Evolutionary conservation across 495 filamentous ascomycete species (phyloP).

Genomic region (Neurospora discreta): DNA sequence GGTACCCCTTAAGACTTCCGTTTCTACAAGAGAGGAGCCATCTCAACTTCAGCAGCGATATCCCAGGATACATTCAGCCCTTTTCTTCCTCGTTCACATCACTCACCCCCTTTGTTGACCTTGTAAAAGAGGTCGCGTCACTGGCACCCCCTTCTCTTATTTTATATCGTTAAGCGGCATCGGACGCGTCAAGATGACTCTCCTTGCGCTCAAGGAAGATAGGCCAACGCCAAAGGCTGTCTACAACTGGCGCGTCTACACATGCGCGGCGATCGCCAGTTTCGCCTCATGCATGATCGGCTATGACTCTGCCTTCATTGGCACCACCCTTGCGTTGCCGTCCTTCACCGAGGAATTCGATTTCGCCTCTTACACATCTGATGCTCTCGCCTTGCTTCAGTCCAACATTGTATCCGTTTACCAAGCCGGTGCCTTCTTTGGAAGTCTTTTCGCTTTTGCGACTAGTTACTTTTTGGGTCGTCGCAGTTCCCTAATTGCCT

Average conservation of each 20-base stretch:
- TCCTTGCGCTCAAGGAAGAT: conserved; percentile 52
- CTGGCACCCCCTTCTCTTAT: neutral
- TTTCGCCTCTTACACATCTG: conserved; percentile 30
- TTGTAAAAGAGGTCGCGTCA: neutral
- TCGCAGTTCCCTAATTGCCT: conserved; percentile 42
- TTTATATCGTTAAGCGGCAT: neutral
- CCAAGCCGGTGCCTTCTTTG: conserved; percentile 59
- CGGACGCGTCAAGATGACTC: conserved; percentile 35
- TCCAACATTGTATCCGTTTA: conserved; percentile 62
- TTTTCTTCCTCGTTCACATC: conserved; percentile 3
- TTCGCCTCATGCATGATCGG: conserved; percentile 65
- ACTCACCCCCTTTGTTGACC: neutral
- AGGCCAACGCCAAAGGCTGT: conserved; percentile 52
- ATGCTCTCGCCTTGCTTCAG: conserved; percentile 38
- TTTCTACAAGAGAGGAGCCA: conserved; percentile 10
- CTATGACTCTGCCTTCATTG: conserved; percentile 62
- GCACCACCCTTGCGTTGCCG: conserved; percentile 50
- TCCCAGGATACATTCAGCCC: neutral
- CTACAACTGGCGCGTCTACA: conserved; percentile 68
- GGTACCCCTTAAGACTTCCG: neutral
- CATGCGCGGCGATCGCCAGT: conserved; percentile 48
- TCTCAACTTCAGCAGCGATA: neutral
- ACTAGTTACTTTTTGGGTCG: conserved; percentile 48
- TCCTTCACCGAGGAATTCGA: conserved; percentile 51
- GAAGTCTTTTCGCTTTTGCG: conserved; percentile 49